Base-by-base conservation (phyloP, 164 flowering plant genomes). In the Taxillus chinensis region DNA sequence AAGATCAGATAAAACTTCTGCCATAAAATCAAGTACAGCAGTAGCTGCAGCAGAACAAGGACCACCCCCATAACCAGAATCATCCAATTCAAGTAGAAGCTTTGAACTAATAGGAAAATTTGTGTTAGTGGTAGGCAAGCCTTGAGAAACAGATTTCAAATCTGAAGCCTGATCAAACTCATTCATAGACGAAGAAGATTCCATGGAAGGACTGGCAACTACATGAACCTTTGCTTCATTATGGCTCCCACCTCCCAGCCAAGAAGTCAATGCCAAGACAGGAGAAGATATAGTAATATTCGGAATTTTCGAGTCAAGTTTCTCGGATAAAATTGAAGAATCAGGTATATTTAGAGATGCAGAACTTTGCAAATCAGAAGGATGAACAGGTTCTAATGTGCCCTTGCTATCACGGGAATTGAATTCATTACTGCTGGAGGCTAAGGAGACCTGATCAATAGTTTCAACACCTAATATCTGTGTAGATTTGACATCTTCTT, bases 1-100 rank as follows among this genome's bases (percentile, higher is more conserved):
- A 59, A 87, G 69, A 70, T 84, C 93, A 62, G 99, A 82, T 70
- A 91, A 86, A 71, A 91, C 96, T 82, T 91, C 97, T 41, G 90
- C 91, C 71, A 87, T 69, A 64, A 91, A 95, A 82, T 95, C 99
- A 61, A 91, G 66, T 68, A 95, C 82, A 51, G 97, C 96, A 69
- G 89, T 84, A 45, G 99, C 97, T 63, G 85, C 97, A 37, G 96
- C 92, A 73, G 89, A 82, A 74, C 97, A 95, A 57, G 97, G 93
- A 39, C 99, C 97, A 63, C 99, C 97, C 8, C 99, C 97, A 75
- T 83, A 87, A 37, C 99, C 92, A 70, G 79, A 78, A 73, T 95
- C 92, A 77, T 95, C 92, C 55, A 84, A 75, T 70, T 89, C 96
- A 58, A 89, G 84, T 57, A 95, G 82, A 15, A 89, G 72, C 52